Conservation (phyloP, 768 basidiomycete genomes). For the Pleurotus salmoneostramineus region DNA sequence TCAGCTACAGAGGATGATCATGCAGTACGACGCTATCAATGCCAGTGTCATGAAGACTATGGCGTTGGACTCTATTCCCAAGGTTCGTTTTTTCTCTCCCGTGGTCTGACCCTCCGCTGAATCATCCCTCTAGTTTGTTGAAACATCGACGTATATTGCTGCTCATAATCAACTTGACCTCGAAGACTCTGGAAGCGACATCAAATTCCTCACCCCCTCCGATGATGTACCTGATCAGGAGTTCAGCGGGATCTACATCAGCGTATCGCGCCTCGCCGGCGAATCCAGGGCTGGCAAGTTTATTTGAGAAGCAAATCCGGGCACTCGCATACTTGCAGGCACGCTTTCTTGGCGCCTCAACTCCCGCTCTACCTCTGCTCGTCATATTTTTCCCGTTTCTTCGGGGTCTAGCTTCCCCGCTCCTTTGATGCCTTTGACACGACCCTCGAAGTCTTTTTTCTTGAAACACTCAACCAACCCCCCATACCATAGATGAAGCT, state of each 20-base stretch:
- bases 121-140: slow-evolving; percentile 63
- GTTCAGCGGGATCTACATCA: slow-evolving; percentile 81
- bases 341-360: neutral
- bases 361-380: neutral
- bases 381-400: too few species aligned
- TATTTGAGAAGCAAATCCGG: neutral
- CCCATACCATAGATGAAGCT: too few species aligned
- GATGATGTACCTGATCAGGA: slow-evolving; percentile 49
- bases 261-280: slow-evolving; percentile 75
- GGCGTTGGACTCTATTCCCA: slow-evolving; percentile 98
- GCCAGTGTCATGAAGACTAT: slow-evolving; percentile 96
- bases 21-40: slow-evolving; percentile 94
- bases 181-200: slow-evolving; percentile 60
- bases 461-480: too few species aligned
- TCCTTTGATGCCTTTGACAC: too few species aligned
- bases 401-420: too few species aligned
- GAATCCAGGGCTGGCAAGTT: slow-evolving; percentile 26
- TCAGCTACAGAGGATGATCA: slow-evolving; percentile 90
- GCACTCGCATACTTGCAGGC: too few species aligned
- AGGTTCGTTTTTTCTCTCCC: slow-evolving; percentile 42
- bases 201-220: slow-evolving; percentile 46
- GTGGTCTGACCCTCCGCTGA: slow-evolving; percentile 3
- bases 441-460: too few species aligned
- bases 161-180: slow-evolving; percentile 77
- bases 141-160: slow-evolving; percentile 76